Percentiles rank a stretch among this genome's conserved stretches.
These are phyloP conservation scores for Nemania sp. DNA, from an alignment of 2,329 filamentous ascomycete genomes.

Conservation along the genomic window DNA sequence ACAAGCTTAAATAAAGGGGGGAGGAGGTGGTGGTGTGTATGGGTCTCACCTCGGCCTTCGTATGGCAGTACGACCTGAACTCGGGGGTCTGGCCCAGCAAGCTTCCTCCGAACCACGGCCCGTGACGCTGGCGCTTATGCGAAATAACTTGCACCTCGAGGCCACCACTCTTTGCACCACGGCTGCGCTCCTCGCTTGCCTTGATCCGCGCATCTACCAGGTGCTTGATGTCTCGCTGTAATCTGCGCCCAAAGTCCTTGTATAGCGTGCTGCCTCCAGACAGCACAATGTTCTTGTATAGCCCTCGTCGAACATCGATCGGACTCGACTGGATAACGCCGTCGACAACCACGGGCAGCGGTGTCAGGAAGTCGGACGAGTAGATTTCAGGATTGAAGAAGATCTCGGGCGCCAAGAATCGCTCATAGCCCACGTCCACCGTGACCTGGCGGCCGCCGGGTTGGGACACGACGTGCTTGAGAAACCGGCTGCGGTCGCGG, in stretches of 20 bases:
- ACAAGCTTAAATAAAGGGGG: neutral
- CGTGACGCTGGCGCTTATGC: conserved; percentile 95
- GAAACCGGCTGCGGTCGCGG: conserved; percentile 86
- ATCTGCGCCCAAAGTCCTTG: conserved; percentile 94
- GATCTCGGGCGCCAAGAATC: conserved; percentile 96
- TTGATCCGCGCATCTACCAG: conserved; percentile 91
- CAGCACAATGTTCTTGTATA: conserved; percentile 99
- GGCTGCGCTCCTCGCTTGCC: conserved; percentile 88
- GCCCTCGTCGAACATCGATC: conserved; percentile 92
- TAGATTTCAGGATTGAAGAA: conserved; percentile 99
- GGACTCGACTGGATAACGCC: conserved; percentile 96
- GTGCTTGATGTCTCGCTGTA: conserved; percentile 97
- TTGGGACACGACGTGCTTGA: conserved; percentile 84
- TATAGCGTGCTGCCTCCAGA: conserved; percentile 97
- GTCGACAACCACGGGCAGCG: conserved; percentile 91
- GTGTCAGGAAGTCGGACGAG: conserved; percentile 96
- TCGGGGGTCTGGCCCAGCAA: conserved; percentile 96
- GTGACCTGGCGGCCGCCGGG: conserved; percentile 82
- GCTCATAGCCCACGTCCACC: conserved; percentile 96
- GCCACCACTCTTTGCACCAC: conserved; percentile 90
- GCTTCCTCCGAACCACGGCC: conserved; percentile 97
- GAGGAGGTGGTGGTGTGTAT: neutral
- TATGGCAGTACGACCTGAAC: conserved; percentile 98
- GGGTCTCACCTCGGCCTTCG: conserved; percentile 70
- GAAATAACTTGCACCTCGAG: conserved; percentile 96